Conservation (phyloP, 371 early-diverging fungal species). For the Mortierella sp. region DNA sequence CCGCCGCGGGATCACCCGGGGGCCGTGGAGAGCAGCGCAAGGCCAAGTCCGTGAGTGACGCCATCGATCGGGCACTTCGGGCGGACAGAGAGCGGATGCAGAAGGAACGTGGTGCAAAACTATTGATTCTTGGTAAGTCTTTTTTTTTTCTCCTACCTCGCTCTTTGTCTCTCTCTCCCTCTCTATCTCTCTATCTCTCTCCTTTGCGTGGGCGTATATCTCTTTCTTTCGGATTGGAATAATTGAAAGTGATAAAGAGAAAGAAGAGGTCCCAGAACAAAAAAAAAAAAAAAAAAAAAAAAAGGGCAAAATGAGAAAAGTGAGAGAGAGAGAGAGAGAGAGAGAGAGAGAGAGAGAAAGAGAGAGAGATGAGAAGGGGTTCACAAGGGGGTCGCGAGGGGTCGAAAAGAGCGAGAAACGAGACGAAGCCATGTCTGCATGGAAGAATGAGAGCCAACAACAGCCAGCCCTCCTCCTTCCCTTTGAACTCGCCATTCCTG, state of each 20-base stretch:
- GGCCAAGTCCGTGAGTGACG: constrained; percentile 53
- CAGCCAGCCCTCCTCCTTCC: too few species aligned
- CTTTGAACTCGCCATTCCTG: too few species aligned
- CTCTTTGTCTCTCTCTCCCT: background rate
- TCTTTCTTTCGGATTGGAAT: too few species aligned
- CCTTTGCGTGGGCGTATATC: background rate
- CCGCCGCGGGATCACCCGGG: background rate
- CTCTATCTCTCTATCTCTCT: background rate
- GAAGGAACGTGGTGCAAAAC: constrained; percentile 48
- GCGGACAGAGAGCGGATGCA: constrained; percentile 46
- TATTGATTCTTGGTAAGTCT: constrained; percentile 53
- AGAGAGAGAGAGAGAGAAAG: background rate
- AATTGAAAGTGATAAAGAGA: background rate
- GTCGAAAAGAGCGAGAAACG: background rate
- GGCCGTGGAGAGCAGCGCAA: constrained; percentile 31
- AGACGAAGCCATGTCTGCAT: background rate
- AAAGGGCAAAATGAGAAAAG: background rate
- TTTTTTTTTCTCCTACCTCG: background rate
- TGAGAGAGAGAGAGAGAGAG: background rate
- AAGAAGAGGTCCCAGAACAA: background rate
- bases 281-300: background rate
- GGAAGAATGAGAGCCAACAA: background rate
- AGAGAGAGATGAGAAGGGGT: background rate
- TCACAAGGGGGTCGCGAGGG: too few species aligned
- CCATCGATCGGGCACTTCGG: constrained; percentile 51